Percentiles rank a stretch among this genome's conserved stretches.
Evolutionary conservation across 2,329 filamentous ascomycete species (phyloP).

Genomic region (Neofusicoccum umdonicola): DNA sequence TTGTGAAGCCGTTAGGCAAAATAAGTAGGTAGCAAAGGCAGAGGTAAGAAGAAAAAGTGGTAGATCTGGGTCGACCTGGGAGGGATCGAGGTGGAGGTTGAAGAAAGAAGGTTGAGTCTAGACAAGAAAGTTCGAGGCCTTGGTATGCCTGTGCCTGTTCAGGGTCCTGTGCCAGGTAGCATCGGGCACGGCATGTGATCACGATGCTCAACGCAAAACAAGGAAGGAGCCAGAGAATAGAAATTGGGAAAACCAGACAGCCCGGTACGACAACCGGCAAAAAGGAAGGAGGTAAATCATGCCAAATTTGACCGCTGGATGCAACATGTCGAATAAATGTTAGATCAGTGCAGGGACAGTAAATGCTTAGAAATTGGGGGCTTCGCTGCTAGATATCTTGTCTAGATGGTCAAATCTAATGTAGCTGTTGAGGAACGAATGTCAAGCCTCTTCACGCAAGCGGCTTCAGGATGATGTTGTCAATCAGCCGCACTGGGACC

Average conservation of each 20-base stretch:
- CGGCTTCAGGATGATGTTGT: constrained; percentile 72
- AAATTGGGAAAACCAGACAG: neutral
- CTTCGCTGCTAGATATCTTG: neutral
- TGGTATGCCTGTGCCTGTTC: neutral
- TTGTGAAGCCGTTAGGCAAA: too few relatives aligned
- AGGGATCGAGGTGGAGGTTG: neutral
- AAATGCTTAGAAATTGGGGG: neutral
- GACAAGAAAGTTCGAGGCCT: neutral
- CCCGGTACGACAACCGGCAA: neutral
- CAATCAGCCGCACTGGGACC: constrained; percentile 81
- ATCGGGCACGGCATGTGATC: neutral
- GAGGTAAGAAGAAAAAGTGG: neutral
- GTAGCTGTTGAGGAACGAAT: too few relatives aligned
- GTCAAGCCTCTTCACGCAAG: neutral
- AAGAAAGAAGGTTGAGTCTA: neutral
- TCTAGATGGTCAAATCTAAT: too few relatives aligned
- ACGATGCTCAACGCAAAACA: neutral
- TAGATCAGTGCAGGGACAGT: neutral
- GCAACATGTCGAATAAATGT: neutral
- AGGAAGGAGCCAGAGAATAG: neutral
- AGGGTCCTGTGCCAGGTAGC: neutral
- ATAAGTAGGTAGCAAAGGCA: too few relatives aligned
- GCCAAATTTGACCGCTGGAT: neutral
- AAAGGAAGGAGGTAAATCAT: neutral
- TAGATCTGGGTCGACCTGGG: neutral